Percentiles rank a stretch among this genome's conserved stretches.
phyloP scores from a whole-genome alignment of 2,329 filamentous ascomycete genomes.

The Thelonectria olida region DNA sequence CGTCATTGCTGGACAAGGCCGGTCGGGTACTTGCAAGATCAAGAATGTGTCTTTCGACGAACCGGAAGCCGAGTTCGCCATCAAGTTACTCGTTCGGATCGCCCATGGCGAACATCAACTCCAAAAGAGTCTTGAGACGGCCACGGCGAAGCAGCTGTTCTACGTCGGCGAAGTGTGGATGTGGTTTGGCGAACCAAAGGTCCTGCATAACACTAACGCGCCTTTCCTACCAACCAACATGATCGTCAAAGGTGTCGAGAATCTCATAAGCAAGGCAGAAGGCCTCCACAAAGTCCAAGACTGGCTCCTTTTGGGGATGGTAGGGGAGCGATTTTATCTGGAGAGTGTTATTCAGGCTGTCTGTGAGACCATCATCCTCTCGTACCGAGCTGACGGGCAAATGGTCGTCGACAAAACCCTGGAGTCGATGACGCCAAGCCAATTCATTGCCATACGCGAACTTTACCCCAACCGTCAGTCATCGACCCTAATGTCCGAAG shows the following conservation, averaged over 20 bases:
- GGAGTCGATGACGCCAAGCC: not conserved
- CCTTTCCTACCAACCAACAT: constrained; percentile 4
- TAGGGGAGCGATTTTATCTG: too few species aligned
- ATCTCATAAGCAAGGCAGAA: not conserved
- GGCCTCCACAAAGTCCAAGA: too few species aligned
- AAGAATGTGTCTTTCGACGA: not conserved
- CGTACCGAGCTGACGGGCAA: too few species aligned
- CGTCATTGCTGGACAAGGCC: not conserved
- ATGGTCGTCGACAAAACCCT: too few species aligned
- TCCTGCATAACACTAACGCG: too few species aligned
- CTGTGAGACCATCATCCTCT: too few species aligned
- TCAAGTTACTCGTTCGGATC: constrained; percentile 16
- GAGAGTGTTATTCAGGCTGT: too few species aligned
- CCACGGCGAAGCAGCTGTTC: constrained; percentile 21
- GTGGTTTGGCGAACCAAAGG: constrained; percentile 14
- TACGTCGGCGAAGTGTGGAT: constrained; percentile 23
- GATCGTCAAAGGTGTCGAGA: constrained; percentile 4
- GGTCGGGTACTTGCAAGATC: not conserved
- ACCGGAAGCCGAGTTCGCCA: constrained; percentile 2
- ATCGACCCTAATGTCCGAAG: too few species aligned
- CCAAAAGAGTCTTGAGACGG: not conserved
- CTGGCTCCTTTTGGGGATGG: too few species aligned
- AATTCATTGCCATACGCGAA: not conserved
- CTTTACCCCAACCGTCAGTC: not conserved
- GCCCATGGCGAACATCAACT: constrained; percentile 5